Conservation (phyloP, 2,329 filamentous ascomycete species). For the Epichloe aotearoae region DNA sequence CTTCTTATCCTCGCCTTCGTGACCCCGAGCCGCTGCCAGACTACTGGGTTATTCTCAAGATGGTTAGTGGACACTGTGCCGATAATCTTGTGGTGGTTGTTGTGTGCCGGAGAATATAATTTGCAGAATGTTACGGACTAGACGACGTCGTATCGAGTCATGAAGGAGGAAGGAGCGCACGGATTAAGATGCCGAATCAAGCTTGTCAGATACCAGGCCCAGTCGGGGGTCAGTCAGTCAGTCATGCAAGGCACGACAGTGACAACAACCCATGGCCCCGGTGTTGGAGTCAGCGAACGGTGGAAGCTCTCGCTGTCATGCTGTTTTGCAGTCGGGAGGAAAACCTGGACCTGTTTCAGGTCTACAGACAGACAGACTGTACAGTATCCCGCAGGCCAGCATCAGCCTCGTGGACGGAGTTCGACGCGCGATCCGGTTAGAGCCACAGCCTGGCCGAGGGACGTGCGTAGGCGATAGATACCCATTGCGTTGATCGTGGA, state of each 20-base stretch:
- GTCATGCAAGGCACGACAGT: constrained; percentile 14
- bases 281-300: neutral
- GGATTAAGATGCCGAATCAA: neutral
- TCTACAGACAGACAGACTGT: neutral
- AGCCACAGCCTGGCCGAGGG: constrained; percentile 1
- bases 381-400: neutral
- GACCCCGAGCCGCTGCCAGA: too few relatives aligned
- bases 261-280: neutral
- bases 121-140: too few relatives aligned
- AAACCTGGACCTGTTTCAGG: constrained; percentile 9
- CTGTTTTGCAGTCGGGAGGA: constrained; percentile 5
- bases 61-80: neutral
- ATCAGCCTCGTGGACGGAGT: constrained; percentile 8
- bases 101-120: neutral
- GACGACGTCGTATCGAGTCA: neutral
- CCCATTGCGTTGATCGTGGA: too few relatives aligned
- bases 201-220: neutral
- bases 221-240: neutral
- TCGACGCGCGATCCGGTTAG: constrained; percentile 7
- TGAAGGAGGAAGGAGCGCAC: neutral
- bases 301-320: neutral
- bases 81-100: neutral
- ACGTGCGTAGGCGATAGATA: neutral
- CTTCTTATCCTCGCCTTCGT: too few relatives aligned
- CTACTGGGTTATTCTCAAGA: neutral